Percentiles rank a stretch among this genome's conserved stretches.
Evolutionary conservation across 2,329 filamentous ascomycete genomes (phyloP).

Genomic region (Coleophoma cylindrospora): DNA sequence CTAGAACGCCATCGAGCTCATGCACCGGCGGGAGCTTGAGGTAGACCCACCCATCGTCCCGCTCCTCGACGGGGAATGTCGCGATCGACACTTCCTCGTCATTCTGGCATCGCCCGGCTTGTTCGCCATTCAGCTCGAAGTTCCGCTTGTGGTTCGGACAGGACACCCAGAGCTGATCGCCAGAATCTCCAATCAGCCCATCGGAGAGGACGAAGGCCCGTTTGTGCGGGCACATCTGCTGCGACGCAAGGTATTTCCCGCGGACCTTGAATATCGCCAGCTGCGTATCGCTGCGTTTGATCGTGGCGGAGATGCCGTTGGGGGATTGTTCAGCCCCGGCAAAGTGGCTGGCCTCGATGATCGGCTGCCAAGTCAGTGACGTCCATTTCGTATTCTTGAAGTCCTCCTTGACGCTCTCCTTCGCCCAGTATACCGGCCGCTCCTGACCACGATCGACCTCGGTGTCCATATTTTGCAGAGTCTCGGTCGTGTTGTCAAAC

Average conservation of each 20-base stretch:
- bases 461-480: conserved; percentile 62
- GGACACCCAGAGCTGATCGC: conserved; percentile 72
- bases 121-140: conserved; percentile 65
- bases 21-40: conserved; percentile 74
- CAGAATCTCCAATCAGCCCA: conserved; percentile 63
- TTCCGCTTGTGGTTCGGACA: conserved; percentile 91
- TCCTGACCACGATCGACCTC: conserved; percentile 68
- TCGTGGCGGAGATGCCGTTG: conserved; percentile 68
- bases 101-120: conserved; percentile 67
- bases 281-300: conserved; percentile 87
- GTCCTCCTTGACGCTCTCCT: conserved; percentile 61
- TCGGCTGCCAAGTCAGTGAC: conserved; percentile 69
- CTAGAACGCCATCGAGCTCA: conserved; percentile 74
- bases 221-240: conserved; percentile 95
- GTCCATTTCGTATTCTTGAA: conserved; percentile 68
- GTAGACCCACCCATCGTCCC: conserved; percentile 73
- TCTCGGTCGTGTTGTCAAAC: conserved; percentile 79
- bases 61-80: conserved; percentile 72
- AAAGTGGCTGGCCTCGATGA: conserved; percentile 69
- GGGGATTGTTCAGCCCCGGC: conserved; percentile 54
- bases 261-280: conserved; percentile 80
- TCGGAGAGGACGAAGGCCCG: conserved; percentile 86
- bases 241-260: conserved; percentile 76
- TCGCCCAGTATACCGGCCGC: conserved; percentile 74
- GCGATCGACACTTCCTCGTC: conserved; percentile 75